Evolutionary conservation across 192 early-diverging fungal species (phyloP), one percentile per base, ranked within the genome.

Genomic region (Glomus cerebriforme): DNA sequence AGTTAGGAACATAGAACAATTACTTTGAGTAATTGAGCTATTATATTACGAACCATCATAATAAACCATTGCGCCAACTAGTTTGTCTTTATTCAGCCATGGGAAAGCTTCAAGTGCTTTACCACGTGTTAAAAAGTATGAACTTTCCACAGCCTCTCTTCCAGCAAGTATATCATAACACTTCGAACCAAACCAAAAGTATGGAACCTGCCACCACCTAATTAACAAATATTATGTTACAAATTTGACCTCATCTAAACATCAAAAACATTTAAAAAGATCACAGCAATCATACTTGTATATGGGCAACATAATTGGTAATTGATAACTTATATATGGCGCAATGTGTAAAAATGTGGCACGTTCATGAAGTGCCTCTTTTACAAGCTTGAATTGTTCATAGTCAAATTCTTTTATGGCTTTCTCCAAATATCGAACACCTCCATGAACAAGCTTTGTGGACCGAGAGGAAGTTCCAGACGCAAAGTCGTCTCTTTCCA

Each of bases 361-460:
- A 79, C 97, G 94, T 83, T 99, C 97, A 75, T 97, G 95, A 83
- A 99, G 91, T 3, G 97, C 97, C 81, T 99, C 96, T 65, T 89
- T 87, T 27, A 99, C 97, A 68, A 99, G 89, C 85, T 95, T 95
- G 92, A 94, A 97, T 83, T 99, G 97, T 85, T 94, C 96, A 86
- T 95, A 96, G 80, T 99, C 97, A 32, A 96, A 83, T 65, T 97
- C 96, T 86, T 91, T 88, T 69, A 99, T 92, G 27, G 97, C 96
- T 88, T 99, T 99, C 81, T 99, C 94, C 70, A 99, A 87, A 83
- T 99, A 99, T 74, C 97, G 88, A 35, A 99, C 97, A 71, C 97
- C 97, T 75, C 97, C 97, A 80, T 99, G 97, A 31, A 99, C 95
- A 24, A 99, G 89, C 82, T 99, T 99, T 22, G 97, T 99, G 29